Evolutionary conservation across 345 rosid genomes (phyloP).

Genomic region (Rhizophora apiculata): DNA sequence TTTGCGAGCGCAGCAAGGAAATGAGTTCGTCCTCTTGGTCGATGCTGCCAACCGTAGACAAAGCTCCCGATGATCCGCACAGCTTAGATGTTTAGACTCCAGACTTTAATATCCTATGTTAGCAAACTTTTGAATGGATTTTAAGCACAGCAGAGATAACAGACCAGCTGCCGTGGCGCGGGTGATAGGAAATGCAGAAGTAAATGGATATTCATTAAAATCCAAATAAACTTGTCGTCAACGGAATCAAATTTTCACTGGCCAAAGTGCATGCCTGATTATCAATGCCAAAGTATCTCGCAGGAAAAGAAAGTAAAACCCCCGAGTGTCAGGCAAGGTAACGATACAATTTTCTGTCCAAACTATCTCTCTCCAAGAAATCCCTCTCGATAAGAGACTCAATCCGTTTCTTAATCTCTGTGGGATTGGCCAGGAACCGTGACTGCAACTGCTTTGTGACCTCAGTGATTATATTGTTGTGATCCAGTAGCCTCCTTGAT

Average conservation of each 20-base stretch:
- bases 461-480: slow-evolving; percentile 87
- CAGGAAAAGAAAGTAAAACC: slow-evolving; percentile 4
- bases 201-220: slow-evolving; percentile 24
- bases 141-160: background rate
- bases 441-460: slow-evolving; percentile 96
- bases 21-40: no score
- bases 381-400: slow-evolving; percentile 97
- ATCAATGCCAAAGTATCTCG: slow-evolving; percentile 21
- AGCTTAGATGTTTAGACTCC: no score
- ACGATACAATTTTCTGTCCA: slow-evolving; percentile 84
- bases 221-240: slow-evolving; percentile 16
- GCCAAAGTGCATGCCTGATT: slow-evolving; percentile 10
- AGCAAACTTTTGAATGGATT: background rate
- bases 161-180: background rate
- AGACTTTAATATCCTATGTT: no score
- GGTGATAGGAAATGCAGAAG: slow-evolving; percentile 3
- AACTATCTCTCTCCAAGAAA: slow-evolving; percentile 90
- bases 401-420: slow-evolving; percentile 93
- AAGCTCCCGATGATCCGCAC: no score
- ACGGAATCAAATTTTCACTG: slow-evolving; percentile 20
- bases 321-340: slow-evolving; percentile 67
- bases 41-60: no score
- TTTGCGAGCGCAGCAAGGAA: no score
- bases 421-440: slow-evolving; percentile 90
- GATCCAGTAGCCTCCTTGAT: slow-evolving; percentile 91